These are phyloP conservation scores for Clarkia xantiana DNA, from an alignment of 345 rosid species.

Conservation along the genomic window DNA sequence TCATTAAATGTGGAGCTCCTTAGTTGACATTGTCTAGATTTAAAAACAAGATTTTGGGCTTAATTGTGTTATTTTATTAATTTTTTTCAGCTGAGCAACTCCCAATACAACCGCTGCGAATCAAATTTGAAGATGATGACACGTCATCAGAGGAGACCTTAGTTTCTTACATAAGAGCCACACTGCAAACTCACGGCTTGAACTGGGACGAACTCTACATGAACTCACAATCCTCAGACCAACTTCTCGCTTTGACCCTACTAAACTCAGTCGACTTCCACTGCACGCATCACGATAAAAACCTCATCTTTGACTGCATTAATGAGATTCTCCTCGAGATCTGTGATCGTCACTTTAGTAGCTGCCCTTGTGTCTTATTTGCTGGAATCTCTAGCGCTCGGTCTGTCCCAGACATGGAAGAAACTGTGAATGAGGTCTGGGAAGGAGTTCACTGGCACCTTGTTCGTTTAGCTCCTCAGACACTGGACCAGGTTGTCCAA, in stretches of 20 bases:
- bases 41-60: too few relatives aligned
- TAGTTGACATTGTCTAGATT: too few relatives aligned
- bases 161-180: slow-evolving; percentile 37
- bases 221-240: slow-evolving; percentile 46
- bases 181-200: slow-evolving; percentile 42
- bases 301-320: slow-evolving; percentile 60
- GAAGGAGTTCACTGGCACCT: slow-evolving; percentile 66
- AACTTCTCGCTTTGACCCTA: slow-evolving; percentile 58
- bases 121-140: slow-evolving; percentile 44
- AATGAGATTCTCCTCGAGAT: slow-evolving; percentile 67
- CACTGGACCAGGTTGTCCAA: slow-evolving; percentile 59
- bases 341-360: slow-evolving; percentile 31
- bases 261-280: slow-evolving; percentile 40
- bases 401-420: slow-evolving; percentile 34
- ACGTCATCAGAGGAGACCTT: slow-evolving; percentile 20
- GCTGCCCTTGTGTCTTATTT: too few relatives aligned
- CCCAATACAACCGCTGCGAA: slow-evolving; percentile 39
- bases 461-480: slow-evolving; percentile 43
- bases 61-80: not conserved
- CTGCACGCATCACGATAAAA: slow-evolving; percentile 31
- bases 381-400: slow-evolving; percentile 24
- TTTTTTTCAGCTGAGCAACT: slow-evolving; percentile 30
- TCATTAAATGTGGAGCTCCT: too few relatives aligned
- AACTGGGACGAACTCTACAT: slow-evolving; percentile 56
- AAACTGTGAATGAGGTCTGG: slow-evolving; percentile 41